These are phyloP conservation scores for Emmonsia crescens DNA, from an alignment of 2,329 filamentous ascomycete species.

Conservation along the genomic window DNA sequence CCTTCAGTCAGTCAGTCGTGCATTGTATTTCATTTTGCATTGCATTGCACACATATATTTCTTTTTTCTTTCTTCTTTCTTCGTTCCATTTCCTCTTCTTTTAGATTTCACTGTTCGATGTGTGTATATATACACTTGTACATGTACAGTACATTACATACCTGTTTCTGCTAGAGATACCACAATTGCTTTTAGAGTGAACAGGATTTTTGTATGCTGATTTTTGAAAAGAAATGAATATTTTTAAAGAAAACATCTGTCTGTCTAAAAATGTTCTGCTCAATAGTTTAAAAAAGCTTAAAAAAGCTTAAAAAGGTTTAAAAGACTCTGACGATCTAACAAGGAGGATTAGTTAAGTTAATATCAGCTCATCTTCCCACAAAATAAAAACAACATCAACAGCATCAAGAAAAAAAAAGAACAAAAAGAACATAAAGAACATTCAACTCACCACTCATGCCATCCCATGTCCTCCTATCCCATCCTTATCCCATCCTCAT, in stretches of 20 bases:
- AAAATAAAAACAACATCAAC: background rate
- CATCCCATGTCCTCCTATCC: background rate
- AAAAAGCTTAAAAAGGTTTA: too few species aligned
- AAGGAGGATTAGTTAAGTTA: too few species aligned
- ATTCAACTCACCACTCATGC: background rate
- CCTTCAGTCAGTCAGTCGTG: background rate
- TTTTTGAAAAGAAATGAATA: background rate
- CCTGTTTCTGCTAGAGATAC: background rate
- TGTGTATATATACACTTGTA: too few species aligned
- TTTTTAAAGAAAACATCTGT: background rate
- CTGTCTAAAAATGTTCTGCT: too few species aligned
- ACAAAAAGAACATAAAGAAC: background rate
- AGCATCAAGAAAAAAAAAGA: background rate
- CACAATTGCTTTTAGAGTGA: background rate
- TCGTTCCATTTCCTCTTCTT: background rate
- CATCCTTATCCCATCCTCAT: too few species aligned
- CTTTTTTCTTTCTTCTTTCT: background rate
- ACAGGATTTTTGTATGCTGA: background rate
- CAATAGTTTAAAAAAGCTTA: too few species aligned
- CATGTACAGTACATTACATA: background rate
- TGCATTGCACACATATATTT: background rate
- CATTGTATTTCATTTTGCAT: background rate
- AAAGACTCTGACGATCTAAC: too few species aligned
- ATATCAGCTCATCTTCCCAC: background rate
- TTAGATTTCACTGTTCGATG: too few species aligned